These are phyloP conservation scores for Trematosphaeria pertusa DNA, from an alignment of 2,329 filamentous ascomycete species.

Conservation along the genomic window DNA sequence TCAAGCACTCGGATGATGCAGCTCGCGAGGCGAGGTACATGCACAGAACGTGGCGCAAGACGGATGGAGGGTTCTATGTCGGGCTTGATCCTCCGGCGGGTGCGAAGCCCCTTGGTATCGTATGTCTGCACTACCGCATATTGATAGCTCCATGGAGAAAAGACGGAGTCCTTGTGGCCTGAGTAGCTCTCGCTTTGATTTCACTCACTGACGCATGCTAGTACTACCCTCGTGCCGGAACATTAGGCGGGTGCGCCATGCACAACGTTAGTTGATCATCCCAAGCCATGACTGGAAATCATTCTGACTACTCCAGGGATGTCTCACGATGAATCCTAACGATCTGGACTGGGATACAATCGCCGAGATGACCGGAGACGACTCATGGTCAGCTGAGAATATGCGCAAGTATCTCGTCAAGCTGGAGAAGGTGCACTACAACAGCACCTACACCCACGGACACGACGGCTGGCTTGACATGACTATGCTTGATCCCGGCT, in stretches of 20 bases:
- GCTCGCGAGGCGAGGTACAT: slow-evolving; percentile 60
- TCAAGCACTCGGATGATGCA: slow-evolving; percentile 64
- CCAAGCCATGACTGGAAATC: too few relatives aligned
- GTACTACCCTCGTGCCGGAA: slow-evolving; percentile 65
- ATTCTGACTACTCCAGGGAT: too few relatives aligned
- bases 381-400: slow-evolving; percentile 62
- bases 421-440: slow-evolving; percentile 32
- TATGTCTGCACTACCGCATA: too few relatives aligned
- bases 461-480: slow-evolving; percentile 33
- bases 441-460: slow-evolving; percentile 30
- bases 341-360: slow-evolving; percentile 66
- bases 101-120: slow-evolving; percentile 59
- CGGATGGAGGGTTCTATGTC: slow-evolving; percentile 60
- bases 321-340: slow-evolving; percentile 59
- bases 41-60: slow-evolving; percentile 64
- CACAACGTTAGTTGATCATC: slow-evolving; percentile 68
- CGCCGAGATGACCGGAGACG: slow-evolving; percentile 63
- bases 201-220: slow-evolving; percentile 1
- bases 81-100: slow-evolving; percentile 60
- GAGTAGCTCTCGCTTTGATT: too few relatives aligned
- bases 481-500: slow-evolving; percentile 33
- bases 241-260: slow-evolving; percentile 64
- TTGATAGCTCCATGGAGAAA: too few relatives aligned
- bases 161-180: too few relatives aligned
- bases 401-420: slow-evolving; percentile 63